Conservation (phyloP, 495 filamentous ascomycete species). For the Clavariopsis aquatica region DNA sequence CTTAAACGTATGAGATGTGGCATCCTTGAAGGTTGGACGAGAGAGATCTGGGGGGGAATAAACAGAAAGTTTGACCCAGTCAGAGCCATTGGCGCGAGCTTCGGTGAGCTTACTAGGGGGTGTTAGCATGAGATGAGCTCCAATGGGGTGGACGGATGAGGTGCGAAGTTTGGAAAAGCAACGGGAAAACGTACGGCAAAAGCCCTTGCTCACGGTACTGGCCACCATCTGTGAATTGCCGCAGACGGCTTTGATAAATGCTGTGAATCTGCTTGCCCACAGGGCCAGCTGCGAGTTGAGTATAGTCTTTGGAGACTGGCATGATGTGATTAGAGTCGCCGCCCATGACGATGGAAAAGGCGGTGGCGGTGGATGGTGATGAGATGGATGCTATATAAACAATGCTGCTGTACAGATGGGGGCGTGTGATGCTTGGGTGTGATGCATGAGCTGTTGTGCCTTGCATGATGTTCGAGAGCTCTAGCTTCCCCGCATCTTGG, state of each 20-base stretch:
- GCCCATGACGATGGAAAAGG: slow-evolving; percentile 44
- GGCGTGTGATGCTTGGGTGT: background rate
- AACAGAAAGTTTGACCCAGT: slow-evolving; percentile 81
- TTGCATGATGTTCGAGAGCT: slow-evolving; percentile 18
- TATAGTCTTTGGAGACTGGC: slow-evolving; percentile 50
- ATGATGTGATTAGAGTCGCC: slow-evolving; percentile 44
- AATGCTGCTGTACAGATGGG: background rate
- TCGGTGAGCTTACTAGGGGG: slow-evolving; percentile 69
- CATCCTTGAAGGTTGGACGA: slow-evolving; percentile 88
- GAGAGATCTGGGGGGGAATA: slow-evolving; percentile 78
- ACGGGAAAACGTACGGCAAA: slow-evolving; percentile 53
- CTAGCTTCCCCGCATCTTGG: slow-evolving; percentile 26
- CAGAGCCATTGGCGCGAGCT: slow-evolving; percentile 66
- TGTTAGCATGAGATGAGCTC: slow-evolving; percentile 16
- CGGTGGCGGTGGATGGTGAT: background rate
- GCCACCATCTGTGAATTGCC: slow-evolving; percentile 73
- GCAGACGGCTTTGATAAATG: slow-evolving; percentile 85
- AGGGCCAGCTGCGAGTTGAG: slow-evolving; percentile 59
- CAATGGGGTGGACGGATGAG: background rate
- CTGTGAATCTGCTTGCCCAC: slow-evolving; percentile 81
- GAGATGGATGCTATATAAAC: background rate
- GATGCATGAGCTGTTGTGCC: background rate
- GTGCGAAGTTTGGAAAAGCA: background rate
- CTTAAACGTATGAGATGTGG: slow-evolving; percentile 74
- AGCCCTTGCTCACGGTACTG: slow-evolving; percentile 81